Evolutionary conservation across 1,284 basidiomycete genomes (phyloP).

Genomic region (Puccinia sorghi): DNA sequence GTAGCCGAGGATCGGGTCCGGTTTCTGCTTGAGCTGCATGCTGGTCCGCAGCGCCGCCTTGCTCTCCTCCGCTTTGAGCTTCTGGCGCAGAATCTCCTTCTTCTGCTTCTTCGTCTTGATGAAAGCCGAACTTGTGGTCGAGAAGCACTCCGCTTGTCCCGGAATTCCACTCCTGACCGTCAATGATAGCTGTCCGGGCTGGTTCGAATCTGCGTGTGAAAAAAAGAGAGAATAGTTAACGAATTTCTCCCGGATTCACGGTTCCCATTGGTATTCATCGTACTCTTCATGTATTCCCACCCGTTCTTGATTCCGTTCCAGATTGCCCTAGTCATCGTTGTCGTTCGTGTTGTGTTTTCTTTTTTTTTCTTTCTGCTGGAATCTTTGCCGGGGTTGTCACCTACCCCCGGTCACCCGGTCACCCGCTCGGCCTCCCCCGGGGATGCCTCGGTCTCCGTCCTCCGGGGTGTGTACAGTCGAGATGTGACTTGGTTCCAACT

Average conservation of each 20-base stretch:
- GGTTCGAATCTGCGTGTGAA: not conserved
- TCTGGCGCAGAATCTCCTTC: conserved; percentile 31
- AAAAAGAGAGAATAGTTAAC: not conserved
- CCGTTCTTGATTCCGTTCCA: conserved; percentile 1
- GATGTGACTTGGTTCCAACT: too few species aligned
- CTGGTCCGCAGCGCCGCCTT: not conserved
- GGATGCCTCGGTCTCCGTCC: too few species aligned
- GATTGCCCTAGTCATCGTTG: not conserved
- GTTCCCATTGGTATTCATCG: not conserved
- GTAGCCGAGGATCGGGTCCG: conserved; percentile 47
- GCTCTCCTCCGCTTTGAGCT: conserved; percentile 15
- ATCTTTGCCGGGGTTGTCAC: too few species aligned
- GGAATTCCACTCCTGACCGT: not conserved
- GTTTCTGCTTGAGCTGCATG: conserved; percentile 16
- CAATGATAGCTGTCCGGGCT: not conserved
- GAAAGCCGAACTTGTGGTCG: not conserved
- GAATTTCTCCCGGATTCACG: not conserved
- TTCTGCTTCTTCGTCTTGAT: conserved; percentile 43
- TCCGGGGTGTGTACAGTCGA: too few species aligned
- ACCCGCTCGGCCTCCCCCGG: too few species aligned
- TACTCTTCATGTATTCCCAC: not conserved
- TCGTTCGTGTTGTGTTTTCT: not conserved
- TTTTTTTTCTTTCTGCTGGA: too few species aligned
- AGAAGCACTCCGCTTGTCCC: conserved; percentile 6
- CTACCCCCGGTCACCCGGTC: too few species aligned